Conservation (phyloP, 306 rosid species). For the Abrus precatorius region DNA sequence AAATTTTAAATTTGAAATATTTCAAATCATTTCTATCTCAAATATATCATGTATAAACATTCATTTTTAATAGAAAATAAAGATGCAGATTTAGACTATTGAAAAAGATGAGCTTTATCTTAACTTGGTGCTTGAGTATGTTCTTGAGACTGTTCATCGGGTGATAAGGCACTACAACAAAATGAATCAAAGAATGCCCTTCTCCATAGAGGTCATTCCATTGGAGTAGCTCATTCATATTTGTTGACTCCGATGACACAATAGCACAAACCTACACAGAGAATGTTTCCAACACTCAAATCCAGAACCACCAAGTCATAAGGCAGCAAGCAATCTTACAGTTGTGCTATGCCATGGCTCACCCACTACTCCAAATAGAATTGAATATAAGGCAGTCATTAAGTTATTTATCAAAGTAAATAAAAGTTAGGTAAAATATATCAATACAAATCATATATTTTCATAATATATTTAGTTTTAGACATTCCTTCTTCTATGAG, state of each 20-base stretch:
- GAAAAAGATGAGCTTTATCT: conserved; percentile 91
- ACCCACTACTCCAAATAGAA: background rate
- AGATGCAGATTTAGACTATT: conserved; percentile 49
- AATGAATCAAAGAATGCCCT: conserved; percentile 96
- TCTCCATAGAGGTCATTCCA: conserved; percentile 98
- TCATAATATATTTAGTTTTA: no score
- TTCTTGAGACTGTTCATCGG: conserved; percentile 84
- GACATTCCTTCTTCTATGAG: no score
- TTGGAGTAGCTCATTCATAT: conserved; percentile 85
- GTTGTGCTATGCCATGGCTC: background rate
- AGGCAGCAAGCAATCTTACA: background rate
- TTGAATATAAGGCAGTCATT: background rate
- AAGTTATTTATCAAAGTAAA: no score
- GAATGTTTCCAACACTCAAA: background rate
- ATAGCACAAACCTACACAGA: conserved; percentile 85
- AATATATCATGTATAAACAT: no score
- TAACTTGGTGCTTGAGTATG: conserved; percentile 90
- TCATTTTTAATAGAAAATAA: no score
- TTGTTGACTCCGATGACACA: conserved; percentile 86
- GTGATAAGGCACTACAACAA: conserved; percentile 87
- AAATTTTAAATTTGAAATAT: no score
- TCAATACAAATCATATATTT: no score
- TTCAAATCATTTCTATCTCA: no score
- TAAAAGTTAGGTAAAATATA: no score
- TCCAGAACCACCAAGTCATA: background rate